These are phyloP conservation scores for Blastobotrys attinorum DNA, from an alignment of 805 yeast species.

Conservation along the genomic window DNA sequence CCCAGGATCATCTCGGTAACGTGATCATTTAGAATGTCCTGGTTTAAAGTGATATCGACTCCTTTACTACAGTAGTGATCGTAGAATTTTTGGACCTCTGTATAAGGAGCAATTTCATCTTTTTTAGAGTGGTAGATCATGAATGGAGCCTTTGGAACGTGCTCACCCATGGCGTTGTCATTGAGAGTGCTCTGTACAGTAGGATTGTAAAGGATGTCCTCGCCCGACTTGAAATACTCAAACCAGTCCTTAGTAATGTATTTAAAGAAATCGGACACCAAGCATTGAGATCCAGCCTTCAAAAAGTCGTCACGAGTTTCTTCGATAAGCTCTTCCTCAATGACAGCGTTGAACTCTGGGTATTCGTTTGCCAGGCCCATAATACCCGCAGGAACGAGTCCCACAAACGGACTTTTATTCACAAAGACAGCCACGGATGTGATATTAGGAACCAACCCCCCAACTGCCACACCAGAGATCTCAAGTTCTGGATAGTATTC, in stretches of 20 bases:
- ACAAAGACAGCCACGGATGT: slow-evolving; percentile 11
- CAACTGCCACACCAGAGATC: slow-evolving; percentile 24
- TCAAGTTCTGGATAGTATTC: slow-evolving; percentile 21
- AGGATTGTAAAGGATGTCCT: slow-evolving; percentile 11
- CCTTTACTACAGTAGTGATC: slow-evolving; percentile 1
- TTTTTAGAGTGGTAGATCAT: slow-evolving; percentile 18
- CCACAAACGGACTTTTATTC: slow-evolving; percentile 20
- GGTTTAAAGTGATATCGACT: slow-evolving; percentile 1
- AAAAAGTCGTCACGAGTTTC: slow-evolving; percentile 1
- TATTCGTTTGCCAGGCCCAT: slow-evolving; percentile 23
- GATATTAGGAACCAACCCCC: slow-evolving; percentile 20
- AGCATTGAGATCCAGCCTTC: slow-evolving; percentile 14
- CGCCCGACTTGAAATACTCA: slow-evolving; percentile 15
- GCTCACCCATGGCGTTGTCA: slow-evolving; percentile 16
- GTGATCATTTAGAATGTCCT: neutral
- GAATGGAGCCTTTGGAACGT: slow-evolving; percentile 17
- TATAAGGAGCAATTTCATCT: slow-evolving; percentile 15
- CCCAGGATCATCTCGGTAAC: neutral
- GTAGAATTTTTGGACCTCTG: neutral
- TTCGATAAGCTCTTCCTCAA: slow-evolving; percentile 5
- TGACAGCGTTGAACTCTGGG: slow-evolving; percentile 15
- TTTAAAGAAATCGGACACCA: neutral
- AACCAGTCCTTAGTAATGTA: slow-evolving; percentile 13
- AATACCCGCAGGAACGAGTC: slow-evolving; percentile 21
- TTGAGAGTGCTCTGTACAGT: slow-evolving; percentile 12